Evolutionary conservation across 148 eudicot genomes (phyloP), one percentile per base, ranked within the genome.

Genomic region (Polygonum maritimum): DNA sequence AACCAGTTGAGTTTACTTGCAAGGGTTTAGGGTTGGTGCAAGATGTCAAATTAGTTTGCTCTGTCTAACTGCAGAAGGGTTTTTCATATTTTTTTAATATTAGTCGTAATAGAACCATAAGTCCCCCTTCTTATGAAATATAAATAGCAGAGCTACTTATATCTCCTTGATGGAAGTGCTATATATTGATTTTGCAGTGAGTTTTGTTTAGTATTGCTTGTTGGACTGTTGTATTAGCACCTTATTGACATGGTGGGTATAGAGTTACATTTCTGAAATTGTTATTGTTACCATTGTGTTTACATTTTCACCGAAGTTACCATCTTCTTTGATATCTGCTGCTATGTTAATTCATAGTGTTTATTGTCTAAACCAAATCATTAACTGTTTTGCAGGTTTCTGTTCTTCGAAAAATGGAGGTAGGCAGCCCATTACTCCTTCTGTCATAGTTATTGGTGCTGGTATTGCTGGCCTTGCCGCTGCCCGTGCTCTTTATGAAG

Each of bases 381-480:
- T 72, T 72, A 44, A 41, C 16, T 60, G 55, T 76, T 39, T 74
- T 84, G 84, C 83, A 92, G 99, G 86, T 86, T 69, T 79, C 69
- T 88, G 88, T 79, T 80, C 75, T 75, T 87, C 97, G 74, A 85
- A 74, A 52, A 78, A 40, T 26, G 88, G 82, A 70, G 80, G 88
- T 60, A 89, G 84, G 81, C 78, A 73, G 71, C 45, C 70, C 39
- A 40, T 86, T 16, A 84, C 97, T 8, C 97, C 99, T 44, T 92
- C 97, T 48, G 99, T 92, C 52, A 89, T 95, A 57, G 90, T 95
- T 73, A 86, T 95, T 31, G 99, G 98, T 79, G 82, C 89, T 82
- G 99, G 99, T 54, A 74, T 95, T 79, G 99, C 97, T 79, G 99
- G 99, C 63, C 82, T 92, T 81, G 83, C 97, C 44, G 98, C 99